Base-by-base conservation (phyloP, 1,284 basidiomycete species). In the Trichosporon coremiiforme region DNA sequence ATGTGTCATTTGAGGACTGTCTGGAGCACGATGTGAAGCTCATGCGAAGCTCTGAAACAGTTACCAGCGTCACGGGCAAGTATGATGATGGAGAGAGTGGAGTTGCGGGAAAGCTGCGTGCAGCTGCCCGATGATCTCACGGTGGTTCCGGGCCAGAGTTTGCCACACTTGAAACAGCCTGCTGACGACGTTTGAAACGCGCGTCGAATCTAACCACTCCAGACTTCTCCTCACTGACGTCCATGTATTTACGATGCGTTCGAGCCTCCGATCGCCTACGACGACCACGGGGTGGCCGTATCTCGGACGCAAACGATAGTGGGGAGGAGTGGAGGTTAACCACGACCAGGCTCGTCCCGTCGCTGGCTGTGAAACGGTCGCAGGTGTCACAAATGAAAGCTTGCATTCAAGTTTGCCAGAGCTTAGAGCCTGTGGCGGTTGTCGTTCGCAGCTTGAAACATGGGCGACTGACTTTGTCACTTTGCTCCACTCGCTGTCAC, bases 341-440 rank as follows among this genome's bases (percentile, higher is more conserved):
- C 5, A 45, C 17, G 2, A 0, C 5, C 20, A 53, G 7, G 50
- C 20, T 53, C 50, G 50, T 53, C 50, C 50, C 50, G 50, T 22
- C 10, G 50, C 9, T 53, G 7, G 17, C 45, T 20, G 17, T 45
- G 50, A 53, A 53, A 53, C 50, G 8, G 50, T 53, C 10, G 50
- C 50, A 25, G 20, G 20, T 20, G 20, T 53, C 50, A 20, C 50
- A 53, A 20, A 6, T 10, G 20, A 25, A 53, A 53, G 20, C 22
- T 25, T 53, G 50, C 50, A 47, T 38, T 36, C 35, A 33, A 12
- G n/a, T 10, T 22, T 8, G 7, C 20, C 45, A 47, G 5, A 63
- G 50, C 50, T 53, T 25, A 22, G 22, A 53, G 50, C 20, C 17
- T 53, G 50, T 53, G 50, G 50, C 50, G 35, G 50, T 25, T 53